Conservation (phyloP, 768 basidiomycete species). For the Naganishia antarctica region DNA sequence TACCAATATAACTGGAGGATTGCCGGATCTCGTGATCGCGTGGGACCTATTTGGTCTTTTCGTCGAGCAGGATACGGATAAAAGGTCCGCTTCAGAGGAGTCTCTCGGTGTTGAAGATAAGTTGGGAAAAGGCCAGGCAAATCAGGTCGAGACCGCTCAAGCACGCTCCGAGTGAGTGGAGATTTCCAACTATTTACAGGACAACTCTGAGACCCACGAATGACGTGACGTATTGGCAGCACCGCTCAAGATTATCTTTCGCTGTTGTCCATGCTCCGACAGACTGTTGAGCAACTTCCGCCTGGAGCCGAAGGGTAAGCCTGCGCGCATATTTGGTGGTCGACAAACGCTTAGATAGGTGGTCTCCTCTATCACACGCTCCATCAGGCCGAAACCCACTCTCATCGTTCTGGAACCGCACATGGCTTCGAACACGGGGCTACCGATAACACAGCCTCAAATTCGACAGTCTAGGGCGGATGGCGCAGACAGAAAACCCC, state of each 20-base stretch:
- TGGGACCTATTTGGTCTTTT: conserved; percentile 9
- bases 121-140: not conserved
- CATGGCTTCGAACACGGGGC: not conserved
- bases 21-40: not conserved
- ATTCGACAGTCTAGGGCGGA: not conserved
- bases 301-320: not conserved
- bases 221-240: not conserved
- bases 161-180: not conserved
- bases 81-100: not conserved
- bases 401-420: conserved; percentile 2
- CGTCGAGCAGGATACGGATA: no score
- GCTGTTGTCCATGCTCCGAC: not conserved
- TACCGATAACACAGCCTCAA: not conserved
- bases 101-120: no score
- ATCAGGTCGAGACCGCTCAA: not conserved
- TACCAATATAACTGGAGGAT: not conserved
- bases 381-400: not conserved
- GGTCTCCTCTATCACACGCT: not conserved
- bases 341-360: not conserved
- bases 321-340: no score
- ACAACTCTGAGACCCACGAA: not conserved
- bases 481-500: not conserved
- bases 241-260: conserved; percentile 3
- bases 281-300: not conserved
- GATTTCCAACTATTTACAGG: not conserved